A percentile compares a stretch with the other conserved stretches of the same genome.
These are phyloP conservation scores for Penicillium paradoxum DNA, from an alignment of 495 filamentous ascomycete species.

Conservation along the genomic window DNA sequence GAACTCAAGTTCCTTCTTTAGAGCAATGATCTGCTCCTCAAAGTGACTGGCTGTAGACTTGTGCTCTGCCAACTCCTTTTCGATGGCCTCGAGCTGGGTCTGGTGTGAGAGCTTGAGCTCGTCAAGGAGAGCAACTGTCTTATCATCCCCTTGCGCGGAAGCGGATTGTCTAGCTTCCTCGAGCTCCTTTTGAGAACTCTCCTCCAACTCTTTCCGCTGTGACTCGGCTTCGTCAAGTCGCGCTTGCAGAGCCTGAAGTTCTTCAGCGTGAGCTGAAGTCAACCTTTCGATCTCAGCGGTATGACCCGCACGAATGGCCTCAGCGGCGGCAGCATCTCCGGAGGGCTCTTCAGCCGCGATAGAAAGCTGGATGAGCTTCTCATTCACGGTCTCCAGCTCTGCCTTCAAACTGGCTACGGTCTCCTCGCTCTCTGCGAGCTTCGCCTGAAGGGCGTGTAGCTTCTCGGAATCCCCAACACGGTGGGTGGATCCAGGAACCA, in stretches of 20 bases:
- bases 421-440: slow-evolving; percentile 42
- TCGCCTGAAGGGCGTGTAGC: slow-evolving; percentile 35
- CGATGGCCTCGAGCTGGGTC: slow-evolving; percentile 33
- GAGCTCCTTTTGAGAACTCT: slow-evolving; percentile 36
- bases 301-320: slow-evolving; percentile 35
- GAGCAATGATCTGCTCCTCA: slow-evolving; percentile 34
- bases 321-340: slow-evolving; percentile 23
- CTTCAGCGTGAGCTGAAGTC: slow-evolving; percentile 32
- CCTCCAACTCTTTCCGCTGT: slow-evolving; percentile 39
- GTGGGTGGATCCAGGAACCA: slow-evolving; percentile 19
- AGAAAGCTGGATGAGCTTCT: slow-evolving; percentile 36
- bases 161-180: slow-evolving; percentile 39
- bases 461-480: slow-evolving; percentile 34
- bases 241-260: slow-evolving; percentile 31
- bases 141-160: slow-evolving; percentile 31
- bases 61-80: slow-evolving; percentile 35
- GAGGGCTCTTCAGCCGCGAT: slow-evolving; percentile 23
- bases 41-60: slow-evolving; percentile 34
- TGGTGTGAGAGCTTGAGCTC: slow-evolving; percentile 38
- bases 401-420: slow-evolving; percentile 35
- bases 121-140: slow-evolving; percentile 32
- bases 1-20: slow-evolving; percentile 37
- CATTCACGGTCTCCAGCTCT: slow-evolving; percentile 37
- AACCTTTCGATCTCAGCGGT: slow-evolving; percentile 36
- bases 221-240: slow-evolving; percentile 39